Evolutionary conservation across 441 rosid genomes (phyloP).

Genomic region (Gossypium davidsonii): DNA sequence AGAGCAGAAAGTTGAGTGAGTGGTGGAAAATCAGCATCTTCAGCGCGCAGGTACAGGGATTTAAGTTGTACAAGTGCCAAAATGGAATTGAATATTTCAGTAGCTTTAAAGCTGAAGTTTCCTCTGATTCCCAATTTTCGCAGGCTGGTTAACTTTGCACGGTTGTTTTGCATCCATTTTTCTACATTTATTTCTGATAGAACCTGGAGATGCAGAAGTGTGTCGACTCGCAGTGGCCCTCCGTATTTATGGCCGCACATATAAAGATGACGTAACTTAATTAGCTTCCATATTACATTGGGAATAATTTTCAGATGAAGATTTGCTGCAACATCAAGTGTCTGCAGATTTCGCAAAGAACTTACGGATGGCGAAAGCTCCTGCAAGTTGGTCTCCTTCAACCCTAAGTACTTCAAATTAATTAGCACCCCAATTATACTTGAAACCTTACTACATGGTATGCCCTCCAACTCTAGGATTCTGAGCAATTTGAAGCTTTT

Average conservation of each 20-base stretch:
- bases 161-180: constrained; percentile 15
- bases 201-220: constrained; percentile 22
- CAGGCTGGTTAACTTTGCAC: constrained; percentile 11
- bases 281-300: constrained; percentile 17
- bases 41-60: constrained; percentile 16
- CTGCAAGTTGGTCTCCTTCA: constrained; percentile 20
- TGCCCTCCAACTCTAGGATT: constrained; percentile 24
- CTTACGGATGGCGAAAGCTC: constrained; percentile 18
- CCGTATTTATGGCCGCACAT: constrained; percentile 18
- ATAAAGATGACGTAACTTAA: constrained; percentile 16
- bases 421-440: constrained; percentile 20
- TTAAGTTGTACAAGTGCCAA: constrained; percentile 15
- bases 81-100: constrained; percentile 16
- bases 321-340: constrained; percentile 22
- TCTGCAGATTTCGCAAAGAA: constrained; percentile 19
- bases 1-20: constrained; percentile 12
- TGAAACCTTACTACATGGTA: constrained; percentile 17
- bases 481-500: constrained; percentile 21
- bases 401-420: constrained; percentile 25
- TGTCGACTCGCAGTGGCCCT: constrained; percentile 18
- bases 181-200: constrained; percentile 11
- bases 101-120: constrained; percentile 8
- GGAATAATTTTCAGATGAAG: constrained; percentile 19
- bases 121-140: constrained; percentile 23
- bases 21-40: constrained; percentile 16